Base-by-base conservation (phyloP, 2,329 filamentous ascomycete species). In the Gnomoniopsis smithogilvyi region DNA sequence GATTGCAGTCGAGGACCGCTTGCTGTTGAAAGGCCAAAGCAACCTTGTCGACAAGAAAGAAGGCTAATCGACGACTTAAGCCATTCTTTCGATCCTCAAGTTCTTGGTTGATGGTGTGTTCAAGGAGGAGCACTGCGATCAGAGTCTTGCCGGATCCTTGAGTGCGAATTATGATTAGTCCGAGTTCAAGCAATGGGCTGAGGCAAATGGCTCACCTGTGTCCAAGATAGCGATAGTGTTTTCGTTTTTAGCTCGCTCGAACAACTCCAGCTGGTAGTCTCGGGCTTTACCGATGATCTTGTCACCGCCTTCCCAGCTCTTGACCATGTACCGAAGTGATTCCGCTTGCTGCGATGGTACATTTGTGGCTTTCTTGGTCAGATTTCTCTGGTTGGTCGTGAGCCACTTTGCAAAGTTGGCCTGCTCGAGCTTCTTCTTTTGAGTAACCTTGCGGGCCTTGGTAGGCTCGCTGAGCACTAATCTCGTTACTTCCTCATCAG, bases 211-310 rank as follows among this genome's bases (percentile, higher is more conserved):
- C 67, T 54, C 70, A 87, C 86, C 92, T n/a, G 94, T 97, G 68
- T 96, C 92, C 1, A 98, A 81, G 1, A 99, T 95, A 1, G 95
- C 93, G 65, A 99, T 96, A 8, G 88, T 90, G 69, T 99, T 99
- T 65, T 88, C 83, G 54, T 82, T 69, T 69, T 95, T 96, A 3
- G 95, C 94, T 63, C 84, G 84, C 71, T 97, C 91, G 67, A 95
- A 98, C 0, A 99, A 81, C 69, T 98, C 94, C 14, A 91, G 77
- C 71, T 99, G 95, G 68, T 98, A 99, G 67, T 96, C 92, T 51
- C 94, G 83, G 0, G 93, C 91, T 55, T 86, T 89, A 12, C 86
- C 82, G 60, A 95, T 92, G 55, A 92, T 90, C 38, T 74, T 77
- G 22, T 73, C 71, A 52, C 70, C 73, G 51, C 70, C 73, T 41